Evolutionary conservation across 2,329 filamentous ascomycete genomes (phyloP).

Genomic region (Helicocarpus griseus): DNA sequence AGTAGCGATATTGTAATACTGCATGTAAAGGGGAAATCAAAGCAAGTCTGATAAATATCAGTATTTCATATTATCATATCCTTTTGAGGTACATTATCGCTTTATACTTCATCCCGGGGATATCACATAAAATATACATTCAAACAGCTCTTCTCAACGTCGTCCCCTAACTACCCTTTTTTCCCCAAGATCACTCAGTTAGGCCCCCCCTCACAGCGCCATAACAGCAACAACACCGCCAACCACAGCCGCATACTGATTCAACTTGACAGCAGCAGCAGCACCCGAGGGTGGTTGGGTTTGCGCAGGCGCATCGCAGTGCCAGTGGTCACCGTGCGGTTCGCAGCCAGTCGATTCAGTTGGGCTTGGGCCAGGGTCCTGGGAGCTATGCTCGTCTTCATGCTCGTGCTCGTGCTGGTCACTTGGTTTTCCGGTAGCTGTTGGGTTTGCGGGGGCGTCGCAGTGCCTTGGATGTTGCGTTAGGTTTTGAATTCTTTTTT

Average conservation of each 20-base stretch:
- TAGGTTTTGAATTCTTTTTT: not conserved
- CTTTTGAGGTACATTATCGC: too few species aligned
- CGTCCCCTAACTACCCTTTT: not conserved
- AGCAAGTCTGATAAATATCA: too few species aligned
- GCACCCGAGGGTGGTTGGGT: not conserved
- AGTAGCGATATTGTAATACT: too few species aligned
- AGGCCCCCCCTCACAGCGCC: not conserved
- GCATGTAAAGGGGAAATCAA: too few species aligned
- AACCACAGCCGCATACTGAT: not conserved
- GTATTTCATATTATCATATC: too few species aligned
- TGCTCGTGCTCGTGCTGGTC: constrained; percentile 5
- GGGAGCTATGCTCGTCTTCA: constrained; percentile 5
- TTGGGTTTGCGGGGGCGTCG: constrained; percentile 14
- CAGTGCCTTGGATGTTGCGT: constrained; percentile 17
- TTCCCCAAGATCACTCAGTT: not conserved
- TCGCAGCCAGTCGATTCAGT: constrained; percentile 17
- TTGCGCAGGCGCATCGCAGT: constrained; percentile 11
- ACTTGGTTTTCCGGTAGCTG: not conserved
- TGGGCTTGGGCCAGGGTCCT: constrained; percentile 6
- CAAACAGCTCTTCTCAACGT: too few species aligned
- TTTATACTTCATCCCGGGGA: too few species aligned
- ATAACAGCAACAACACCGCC: not conserved
- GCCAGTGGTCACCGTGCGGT: constrained; percentile 15
- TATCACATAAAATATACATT: too few species aligned
- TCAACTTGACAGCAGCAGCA: not conserved